Base-by-base conservation (phyloP, 108 stramenopile genomes). In the Nitzschia sp. region DNA sequence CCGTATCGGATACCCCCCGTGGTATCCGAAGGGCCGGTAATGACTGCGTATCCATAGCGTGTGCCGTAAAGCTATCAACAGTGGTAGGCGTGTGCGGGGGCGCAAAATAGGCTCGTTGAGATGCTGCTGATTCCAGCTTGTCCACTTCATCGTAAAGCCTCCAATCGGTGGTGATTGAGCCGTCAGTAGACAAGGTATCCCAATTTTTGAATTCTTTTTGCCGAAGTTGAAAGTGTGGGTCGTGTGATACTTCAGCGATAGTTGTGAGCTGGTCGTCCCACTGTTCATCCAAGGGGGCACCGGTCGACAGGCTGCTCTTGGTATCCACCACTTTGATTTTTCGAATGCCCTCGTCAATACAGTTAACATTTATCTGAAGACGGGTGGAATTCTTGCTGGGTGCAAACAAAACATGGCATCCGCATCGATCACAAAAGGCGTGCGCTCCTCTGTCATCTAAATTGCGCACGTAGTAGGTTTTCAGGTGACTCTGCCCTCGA, bases 361-460 rank as follows among this genome's bases (percentile, higher is more conserved):
- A 92, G 55, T 86, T 67, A 17, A 84, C 80, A 71, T 92, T 92
- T 44, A 92, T 79, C 38, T 76, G 71, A 58, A 92, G 57, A 30
- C 58, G 58, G 9, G 69, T 72, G 28, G 81, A 68, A 23, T 48
- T 46, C 44, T 73, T 70, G 62, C 76, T 66, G 22, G 87, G 82
- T 25, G 91, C 91, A 53, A 76, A 81, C 16, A 92, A 54, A 57
- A 92, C 64, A 46, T 92, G 87, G 17, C 85, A 86, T 15, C 87
- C 91, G 71, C 91, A 92, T 44, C 74, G 81, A 0, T 63, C 66
- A 61, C 91, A 92, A 66, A 92, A 92, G 45, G 78, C 73, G 68
- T 89, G 86, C 13, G 91, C 91, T n/a, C 78, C 55, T 50, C 68
- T 54, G 27, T 73, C 63, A 25, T 69, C 35, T 19, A 21, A 47